phyloP scores from a whole-genome alignment of 805 yeast genomes.

The Barnettozyma sp. region DNA sequence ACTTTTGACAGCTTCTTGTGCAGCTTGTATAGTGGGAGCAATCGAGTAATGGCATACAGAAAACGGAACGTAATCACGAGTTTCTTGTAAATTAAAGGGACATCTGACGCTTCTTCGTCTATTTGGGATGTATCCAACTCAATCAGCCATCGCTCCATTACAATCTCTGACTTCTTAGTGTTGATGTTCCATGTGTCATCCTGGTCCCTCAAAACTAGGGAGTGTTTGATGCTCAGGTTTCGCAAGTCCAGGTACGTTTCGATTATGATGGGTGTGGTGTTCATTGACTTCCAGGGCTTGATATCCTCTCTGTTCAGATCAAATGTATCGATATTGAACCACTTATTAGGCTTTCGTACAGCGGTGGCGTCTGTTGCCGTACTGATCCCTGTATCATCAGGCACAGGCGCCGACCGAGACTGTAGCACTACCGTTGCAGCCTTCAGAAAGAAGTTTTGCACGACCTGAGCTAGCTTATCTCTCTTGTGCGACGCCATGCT shows the following conservation, averaged over 20 bases:
- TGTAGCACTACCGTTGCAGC: conserved; percentile 51
- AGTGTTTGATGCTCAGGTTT: conserved; percentile 46
- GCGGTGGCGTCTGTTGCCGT: conserved; percentile 10
- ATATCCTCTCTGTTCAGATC: conserved; percentile 47
- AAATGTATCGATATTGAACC: conserved; percentile 54
- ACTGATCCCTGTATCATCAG: neutral
- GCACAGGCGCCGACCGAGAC: conserved; percentile 28
- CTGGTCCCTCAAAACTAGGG: conserved; percentile 51
- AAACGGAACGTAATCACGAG: conserved; percentile 69
- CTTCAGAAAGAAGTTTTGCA: conserved; percentile 53
- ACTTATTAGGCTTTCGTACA: conserved; percentile 38
- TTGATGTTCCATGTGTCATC: conserved; percentile 52
- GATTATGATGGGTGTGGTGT: conserved; percentile 75
- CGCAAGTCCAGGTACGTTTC: conserved; percentile 76
- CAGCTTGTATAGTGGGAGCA: conserved; percentile 68
- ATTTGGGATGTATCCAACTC: conserved; percentile 56
- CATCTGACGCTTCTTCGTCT: conserved; percentile 38
- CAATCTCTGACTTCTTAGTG: conserved; percentile 71
- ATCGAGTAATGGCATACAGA: conserved; percentile 54
- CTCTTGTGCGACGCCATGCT: conserved; percentile 12
- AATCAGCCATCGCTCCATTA: conserved; percentile 87
- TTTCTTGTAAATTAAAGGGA: conserved; percentile 66
- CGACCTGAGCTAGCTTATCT: conserved; percentile 24
- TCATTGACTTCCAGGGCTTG: conserved; percentile 46
- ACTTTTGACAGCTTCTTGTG: conserved; percentile 36